Base-by-base conservation (phyloP, 1,139 yeast species). In the Hanseniaspora uvarum region DNA sequence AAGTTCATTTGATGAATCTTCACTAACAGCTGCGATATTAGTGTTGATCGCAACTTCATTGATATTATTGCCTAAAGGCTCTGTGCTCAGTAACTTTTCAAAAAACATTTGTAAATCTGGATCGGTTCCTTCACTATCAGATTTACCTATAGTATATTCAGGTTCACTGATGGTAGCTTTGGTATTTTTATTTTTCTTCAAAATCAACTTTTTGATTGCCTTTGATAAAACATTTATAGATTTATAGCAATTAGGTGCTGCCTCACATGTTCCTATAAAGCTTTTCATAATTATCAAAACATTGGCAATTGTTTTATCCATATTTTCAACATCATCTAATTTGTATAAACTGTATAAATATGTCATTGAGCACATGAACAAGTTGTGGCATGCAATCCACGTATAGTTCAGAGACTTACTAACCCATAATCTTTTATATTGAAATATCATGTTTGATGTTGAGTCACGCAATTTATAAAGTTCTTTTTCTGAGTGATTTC, bases 321-420 rank as follows among this genome's bases (percentile, higher is more conserved):
- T 78, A 53, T 76, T 79, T 18, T 72, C 72, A 14, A 78, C 63
- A 8, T 76, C 67, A 11, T 79, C 76, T 14, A 69, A 67, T 10
- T 69, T 62, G 63, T 84, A 86, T 14, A 86, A 72, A 0, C 89
- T 77, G 64, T 84, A 87, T 45, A 87, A 71, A 61, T 81, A 86
- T 2, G 95, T 83, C 21, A 92, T 83, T 0, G 95, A 95, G 0
- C 95, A 92, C 83, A 85, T 83, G 64, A 86, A 86, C 55, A 86
- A 70, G 65, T 86, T 87, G 65, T 87, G 94, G 1, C 87, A 92
- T 0, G 94, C 94, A 0, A 89, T 92, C 96, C 96, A 88, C 0
- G 96, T 86, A 67, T 85, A 88, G 65, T 87, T 87, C 58, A 87
- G 75, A 47, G 78, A 73, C 60, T 78, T 78, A 34, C 74, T 74